Conservation (phyloP, 2,329 filamentous ascomycete genomes). For the Cryphonectria parasitica region DNA sequence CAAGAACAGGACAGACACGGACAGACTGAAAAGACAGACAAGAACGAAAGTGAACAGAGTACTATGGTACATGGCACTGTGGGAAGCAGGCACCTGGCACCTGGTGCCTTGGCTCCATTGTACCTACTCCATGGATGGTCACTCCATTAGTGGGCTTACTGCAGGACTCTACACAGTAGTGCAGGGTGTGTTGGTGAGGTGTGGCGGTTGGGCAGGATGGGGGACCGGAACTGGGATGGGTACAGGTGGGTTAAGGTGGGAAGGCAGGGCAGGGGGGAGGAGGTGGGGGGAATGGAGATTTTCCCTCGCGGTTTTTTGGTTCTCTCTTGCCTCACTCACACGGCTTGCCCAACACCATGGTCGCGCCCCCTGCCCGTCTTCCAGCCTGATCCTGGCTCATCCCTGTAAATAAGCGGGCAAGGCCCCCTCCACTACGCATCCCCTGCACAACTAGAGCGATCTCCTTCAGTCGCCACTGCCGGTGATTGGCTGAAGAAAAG, state of each 20-base stretch:
- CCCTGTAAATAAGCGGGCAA: conserved; percentile 21
- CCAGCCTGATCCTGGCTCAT: conserved; percentile 14
- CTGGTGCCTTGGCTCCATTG: not conserved
- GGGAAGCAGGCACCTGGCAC: conserved; percentile 8
- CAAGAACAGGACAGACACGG: not conserved
- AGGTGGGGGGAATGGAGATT: conserved; percentile 19
- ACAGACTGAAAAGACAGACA: not conserved
- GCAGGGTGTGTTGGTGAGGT: not conserved
- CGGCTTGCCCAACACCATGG: conserved; percentile 11
- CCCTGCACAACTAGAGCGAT: conserved; percentile 18
- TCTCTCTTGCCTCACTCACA: conserved; percentile 16
- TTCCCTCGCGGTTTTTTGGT: conserved; percentile 10
- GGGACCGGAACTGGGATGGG: conserved; percentile 12
- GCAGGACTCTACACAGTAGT: not conserved
- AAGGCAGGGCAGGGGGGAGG: not conserved
- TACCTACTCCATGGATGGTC: not conserved
- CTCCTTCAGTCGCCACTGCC: conserved; percentile 19
- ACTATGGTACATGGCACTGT: not conserved
- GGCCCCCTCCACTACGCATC: conserved; percentile 21
- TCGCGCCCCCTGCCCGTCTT: conserved; percentile 10
- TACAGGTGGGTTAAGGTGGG: not conserved
- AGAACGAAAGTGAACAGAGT: not conserved
- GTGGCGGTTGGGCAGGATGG: conserved; percentile 22
- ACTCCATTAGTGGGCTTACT: not conserved
- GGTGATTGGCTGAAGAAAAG: conserved; percentile 20